phyloP scores from a whole-genome alignment of 768 basidiomycete species.

The Panus rudis region DNA sequence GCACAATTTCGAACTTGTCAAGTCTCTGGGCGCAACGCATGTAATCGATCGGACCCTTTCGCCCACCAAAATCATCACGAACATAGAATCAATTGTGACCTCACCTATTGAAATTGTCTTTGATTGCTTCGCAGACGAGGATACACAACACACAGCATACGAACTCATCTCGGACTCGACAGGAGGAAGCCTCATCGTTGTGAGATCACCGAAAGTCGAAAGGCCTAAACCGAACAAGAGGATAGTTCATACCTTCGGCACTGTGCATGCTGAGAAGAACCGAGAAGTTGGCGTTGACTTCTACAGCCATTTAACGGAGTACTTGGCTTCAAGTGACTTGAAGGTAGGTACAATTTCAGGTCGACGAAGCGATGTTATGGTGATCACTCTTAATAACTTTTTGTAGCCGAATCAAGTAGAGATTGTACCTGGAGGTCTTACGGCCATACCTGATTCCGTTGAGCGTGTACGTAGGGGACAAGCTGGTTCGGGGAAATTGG shows the following conservation, averaged over 20 bases:
- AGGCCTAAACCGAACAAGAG: neutral
- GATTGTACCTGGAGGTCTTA: conserved; percentile 20
- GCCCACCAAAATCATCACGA: conserved; percentile 1
- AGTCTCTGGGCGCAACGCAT: conserved; percentile 19
- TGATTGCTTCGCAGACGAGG: conserved; percentile 8
- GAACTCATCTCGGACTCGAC: conserved; percentile 8
- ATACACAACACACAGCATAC: conserved; percentile 10
- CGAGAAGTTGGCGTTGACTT: conserved; percentile 9
- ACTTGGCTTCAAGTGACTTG: conserved; percentile 13
- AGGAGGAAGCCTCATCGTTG: neutral
- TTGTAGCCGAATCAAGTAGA: conserved; percentile 20
- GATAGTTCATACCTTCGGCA: neutral
- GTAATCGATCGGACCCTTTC: conserved; percentile 11
- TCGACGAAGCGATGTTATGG: no score
- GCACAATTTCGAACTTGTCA: conserved; percentile 13
- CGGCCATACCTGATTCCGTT: conserved; percentile 16
- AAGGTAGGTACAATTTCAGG: conserved; percentile 14
- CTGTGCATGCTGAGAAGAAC: conserved; percentile 2
- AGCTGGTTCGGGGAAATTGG: conserved; percentile 21
- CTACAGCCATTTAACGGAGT: conserved; percentile 11
- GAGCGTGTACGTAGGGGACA: conserved; percentile 11
- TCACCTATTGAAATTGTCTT: conserved; percentile 13
- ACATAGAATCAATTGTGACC: conserved; percentile 6
- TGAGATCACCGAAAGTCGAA: neutral
- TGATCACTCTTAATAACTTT: no score